Conservation (phyloP, 164 flowering plant genomes). For the Stephania yunnanensis region DNA sequence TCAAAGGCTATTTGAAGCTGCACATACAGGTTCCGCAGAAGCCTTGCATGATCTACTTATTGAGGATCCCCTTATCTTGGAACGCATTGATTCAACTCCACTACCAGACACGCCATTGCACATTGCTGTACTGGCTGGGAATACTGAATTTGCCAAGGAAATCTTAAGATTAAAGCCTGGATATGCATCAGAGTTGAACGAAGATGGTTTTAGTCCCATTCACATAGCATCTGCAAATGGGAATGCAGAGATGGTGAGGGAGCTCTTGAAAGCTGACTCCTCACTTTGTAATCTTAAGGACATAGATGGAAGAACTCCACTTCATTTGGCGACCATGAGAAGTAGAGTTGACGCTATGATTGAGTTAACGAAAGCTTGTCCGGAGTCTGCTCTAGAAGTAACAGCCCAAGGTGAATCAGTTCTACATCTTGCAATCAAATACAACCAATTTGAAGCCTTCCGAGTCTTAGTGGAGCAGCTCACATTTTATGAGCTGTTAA, state of each 20-base stretch:
- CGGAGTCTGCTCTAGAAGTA: neutral
- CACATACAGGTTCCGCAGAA: neutral
- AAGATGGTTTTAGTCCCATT: constrained; percentile 7
- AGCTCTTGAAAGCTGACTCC: neutral
- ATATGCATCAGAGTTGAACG: neutral
- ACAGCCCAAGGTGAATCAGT: constrained; percentile 10
- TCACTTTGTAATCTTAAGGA: neutral
- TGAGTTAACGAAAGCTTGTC: neutral
- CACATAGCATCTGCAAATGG: constrained; percentile 4
- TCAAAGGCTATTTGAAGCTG: neutral
- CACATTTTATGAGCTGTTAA: neutral
- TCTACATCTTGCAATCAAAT: constrained; percentile 14
- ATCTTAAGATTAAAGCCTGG: neutral
- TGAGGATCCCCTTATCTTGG: neutral
- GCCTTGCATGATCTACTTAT: neutral
- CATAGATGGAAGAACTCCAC: neutral
- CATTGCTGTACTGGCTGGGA: neutral
- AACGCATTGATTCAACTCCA: neutral
- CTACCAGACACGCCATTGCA: neutral
- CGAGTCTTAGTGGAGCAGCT: constrained; percentile 3
- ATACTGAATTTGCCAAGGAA: neutral
- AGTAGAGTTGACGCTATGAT: neutral
- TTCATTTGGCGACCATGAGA: neutral
- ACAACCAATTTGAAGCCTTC: constrained; percentile 7
- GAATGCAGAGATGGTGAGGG: neutral